Conservation (phyloP, 805 yeast genomes). For the Candida methanosorbosa region DNA sequence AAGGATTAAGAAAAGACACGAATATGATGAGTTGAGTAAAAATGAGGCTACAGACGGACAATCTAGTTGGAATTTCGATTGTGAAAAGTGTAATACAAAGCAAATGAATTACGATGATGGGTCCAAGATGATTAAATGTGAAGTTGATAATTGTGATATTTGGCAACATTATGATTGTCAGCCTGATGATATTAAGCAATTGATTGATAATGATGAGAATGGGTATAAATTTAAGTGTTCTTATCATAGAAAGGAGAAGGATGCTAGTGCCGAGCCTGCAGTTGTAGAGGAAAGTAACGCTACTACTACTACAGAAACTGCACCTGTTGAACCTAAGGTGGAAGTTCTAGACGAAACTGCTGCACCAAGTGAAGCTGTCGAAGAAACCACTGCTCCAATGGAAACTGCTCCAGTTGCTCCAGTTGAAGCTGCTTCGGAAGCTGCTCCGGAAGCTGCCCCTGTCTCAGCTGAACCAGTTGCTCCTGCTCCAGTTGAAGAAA, state of each 20-base stretch:
- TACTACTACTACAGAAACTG: not conserved
- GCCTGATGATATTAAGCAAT: slow-evolving; percentile 17
- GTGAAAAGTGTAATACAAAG: slow-evolving; percentile 28
- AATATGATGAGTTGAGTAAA: not conserved
- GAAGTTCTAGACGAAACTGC: not conserved
- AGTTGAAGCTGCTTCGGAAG: not conserved
- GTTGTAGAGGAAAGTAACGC: not conserved
- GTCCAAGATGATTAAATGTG: slow-evolving; percentile 24
- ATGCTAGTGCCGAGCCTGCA: not conserved
- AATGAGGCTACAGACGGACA: slow-evolving; percentile 1
- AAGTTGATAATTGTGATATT: slow-evolving; percentile 22
- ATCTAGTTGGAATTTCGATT: slow-evolving; percentile 29
- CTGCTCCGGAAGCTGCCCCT: not conserved
- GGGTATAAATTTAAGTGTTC: slow-evolving; percentile 10
- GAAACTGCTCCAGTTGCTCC: not conserved
- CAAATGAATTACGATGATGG: slow-evolving; percentile 32
- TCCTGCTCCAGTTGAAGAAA: not conserved
- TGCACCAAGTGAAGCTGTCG: not conserved
- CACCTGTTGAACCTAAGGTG: not conserved
- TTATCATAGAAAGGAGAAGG: slow-evolving; percentile 3
- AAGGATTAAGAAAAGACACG: slow-evolving; percentile 13
- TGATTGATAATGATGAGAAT: slow-evolving; percentile 20
- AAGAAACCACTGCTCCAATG: not conserved
- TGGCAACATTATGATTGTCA: slow-evolving; percentile 33
- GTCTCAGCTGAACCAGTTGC: not conserved